phyloP scores from a whole-genome alignment of 306 rosid species.

The Erythrophleum fordii region DNA sequence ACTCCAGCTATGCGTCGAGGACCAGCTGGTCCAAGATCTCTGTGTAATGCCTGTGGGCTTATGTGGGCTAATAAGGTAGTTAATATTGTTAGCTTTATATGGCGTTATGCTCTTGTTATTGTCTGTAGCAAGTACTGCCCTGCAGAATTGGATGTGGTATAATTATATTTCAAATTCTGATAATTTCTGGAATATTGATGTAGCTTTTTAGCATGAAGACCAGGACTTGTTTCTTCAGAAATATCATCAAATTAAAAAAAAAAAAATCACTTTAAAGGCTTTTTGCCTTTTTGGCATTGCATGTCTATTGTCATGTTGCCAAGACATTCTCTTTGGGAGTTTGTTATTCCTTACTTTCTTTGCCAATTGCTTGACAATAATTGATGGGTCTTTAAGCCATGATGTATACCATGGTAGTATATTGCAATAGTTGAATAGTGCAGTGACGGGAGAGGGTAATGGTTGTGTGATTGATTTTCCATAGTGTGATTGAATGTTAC shows the following conservation, averaged over 20 bases:
- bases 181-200: not conserved
- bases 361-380: not conserved
- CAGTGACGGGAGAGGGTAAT: not conserved
- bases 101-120: not conserved
- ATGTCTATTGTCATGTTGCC: constrained; percentile 7
- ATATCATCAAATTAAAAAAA: not conserved
- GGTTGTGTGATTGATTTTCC: not conserved
- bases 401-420: not conserved
- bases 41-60: constrained; percentile 64
- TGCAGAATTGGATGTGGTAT: not conserved
- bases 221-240: not conserved
- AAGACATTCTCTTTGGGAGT: not conserved
- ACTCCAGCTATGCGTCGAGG: constrained; percentile 71
- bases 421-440: not conserved
- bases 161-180: not conserved
- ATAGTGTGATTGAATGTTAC: not conserved
- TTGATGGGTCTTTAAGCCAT: constrained; percentile 6
- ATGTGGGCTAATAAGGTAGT: constrained; percentile 52
- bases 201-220: constrained; percentile 9
- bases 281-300: not conserved
- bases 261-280: not conserved
- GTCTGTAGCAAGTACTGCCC: not conserved
- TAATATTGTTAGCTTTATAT: not conserved
- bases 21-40: constrained; percentile 62
- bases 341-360: constrained; percentile 13